phyloP scores from a whole-genome alignment of 768 basidiomycete genomes.

The Fistulinella prunicolor region DNA sequence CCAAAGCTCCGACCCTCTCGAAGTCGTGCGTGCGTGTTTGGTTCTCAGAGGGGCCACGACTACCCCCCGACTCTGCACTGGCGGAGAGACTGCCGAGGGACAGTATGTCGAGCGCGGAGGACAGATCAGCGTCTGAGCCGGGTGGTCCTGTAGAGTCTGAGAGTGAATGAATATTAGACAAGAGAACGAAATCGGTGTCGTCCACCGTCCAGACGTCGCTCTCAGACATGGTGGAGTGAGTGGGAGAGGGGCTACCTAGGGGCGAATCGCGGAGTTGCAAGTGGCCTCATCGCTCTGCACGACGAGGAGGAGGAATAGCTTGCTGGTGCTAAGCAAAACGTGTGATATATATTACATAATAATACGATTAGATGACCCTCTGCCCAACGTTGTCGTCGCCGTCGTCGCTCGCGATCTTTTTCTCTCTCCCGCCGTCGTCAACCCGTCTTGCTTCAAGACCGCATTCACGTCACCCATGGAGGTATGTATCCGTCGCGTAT shows the following conservation, averaged over 20 bases:
- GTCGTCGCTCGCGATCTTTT: slow-evolving; percentile 16
- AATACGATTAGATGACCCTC: slow-evolving; percentile 36
- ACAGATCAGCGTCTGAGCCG: slow-evolving; percentile 13
- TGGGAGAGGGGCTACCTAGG: neutral
- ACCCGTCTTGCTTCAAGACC: slow-evolving; percentile 7
- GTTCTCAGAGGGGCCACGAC: neutral
- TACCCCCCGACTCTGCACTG: slow-evolving; percentile 10
- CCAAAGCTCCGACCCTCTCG: neutral
- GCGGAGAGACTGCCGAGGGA: slow-evolving; percentile 14
- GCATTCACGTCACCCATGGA: slow-evolving; percentile 34
- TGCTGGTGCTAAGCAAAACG: neutral
- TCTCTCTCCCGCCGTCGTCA: slow-evolving; percentile 12
- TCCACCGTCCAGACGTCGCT: slow-evolving; percentile 1
- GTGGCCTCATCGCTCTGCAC: slow-evolving; percentile 6
- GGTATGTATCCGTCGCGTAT: slow-evolving; percentile 19
- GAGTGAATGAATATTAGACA: slow-evolving; percentile 12
- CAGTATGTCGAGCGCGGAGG: slow-evolving; percentile 15
- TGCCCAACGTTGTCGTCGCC: slow-evolving; percentile 30
- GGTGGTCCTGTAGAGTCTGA: slow-evolving; percentile 1
- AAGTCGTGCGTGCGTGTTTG: neutral
- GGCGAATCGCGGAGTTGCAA: slow-evolving; percentile 18
- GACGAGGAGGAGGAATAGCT: neutral
- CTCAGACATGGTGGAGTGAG: slow-evolving; percentile 10
- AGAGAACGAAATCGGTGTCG: slow-evolving; percentile 26
- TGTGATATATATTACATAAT: slow-evolving; percentile 32